A percentile compares a stretch with the other conserved stretches of the same genome.
phyloP scores from a whole-genome alignment of 2,329 filamentous ascomycete species.

The Penicillium sp. region DNA sequence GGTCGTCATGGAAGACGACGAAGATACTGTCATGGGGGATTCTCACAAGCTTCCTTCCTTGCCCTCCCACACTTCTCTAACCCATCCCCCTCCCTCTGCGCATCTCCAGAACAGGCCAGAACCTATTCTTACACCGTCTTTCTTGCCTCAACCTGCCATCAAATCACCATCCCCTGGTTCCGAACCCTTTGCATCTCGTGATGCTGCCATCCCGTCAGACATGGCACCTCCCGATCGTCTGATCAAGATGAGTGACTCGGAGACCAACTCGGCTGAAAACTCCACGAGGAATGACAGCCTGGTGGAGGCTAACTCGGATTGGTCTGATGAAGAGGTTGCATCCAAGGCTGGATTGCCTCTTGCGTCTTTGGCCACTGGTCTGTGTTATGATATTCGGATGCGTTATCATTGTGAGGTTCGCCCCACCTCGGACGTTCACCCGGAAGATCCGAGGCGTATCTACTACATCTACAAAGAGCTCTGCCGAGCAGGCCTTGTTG shows the following conservation, averaged over 20 bases:
- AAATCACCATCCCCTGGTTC: conserved; percentile 14
- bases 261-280: conserved; percentile 20
- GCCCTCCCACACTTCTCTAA: conserved; percentile 16
- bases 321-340: conserved; percentile 37
- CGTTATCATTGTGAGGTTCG: conserved; percentile 88
- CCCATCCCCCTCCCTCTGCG: conserved; percentile 13
- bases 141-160: conserved; percentile 8
- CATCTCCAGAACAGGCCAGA: conserved; percentile 22
- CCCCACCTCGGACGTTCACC: conserved; percentile 69
- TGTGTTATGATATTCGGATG: conserved; percentile 93
- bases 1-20: conserved; percentile 35
- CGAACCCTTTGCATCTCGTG: conserved; percentile 10
- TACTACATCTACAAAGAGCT: conserved; percentile 90
- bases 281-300: conserved; percentile 32
- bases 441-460: conserved; percentile 89
- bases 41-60: conserved; percentile 20
- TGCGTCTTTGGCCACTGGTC: conserved; percentile 64
- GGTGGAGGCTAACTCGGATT: conserved; percentile 42
- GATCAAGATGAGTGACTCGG: conserved; percentile 28
- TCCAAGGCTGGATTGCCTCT: conserved; percentile 44
- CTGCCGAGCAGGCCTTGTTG: conserved; percentile 75
- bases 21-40: conserved; percentile 43
- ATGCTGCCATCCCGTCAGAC: conserved; percentile 3
- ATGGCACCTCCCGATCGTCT: conserved; percentile 22
- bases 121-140: conserved; percentile 24